phyloP scores from a whole-genome alignment of 805 yeast species.

The Blastobotrys americana region DNA sequence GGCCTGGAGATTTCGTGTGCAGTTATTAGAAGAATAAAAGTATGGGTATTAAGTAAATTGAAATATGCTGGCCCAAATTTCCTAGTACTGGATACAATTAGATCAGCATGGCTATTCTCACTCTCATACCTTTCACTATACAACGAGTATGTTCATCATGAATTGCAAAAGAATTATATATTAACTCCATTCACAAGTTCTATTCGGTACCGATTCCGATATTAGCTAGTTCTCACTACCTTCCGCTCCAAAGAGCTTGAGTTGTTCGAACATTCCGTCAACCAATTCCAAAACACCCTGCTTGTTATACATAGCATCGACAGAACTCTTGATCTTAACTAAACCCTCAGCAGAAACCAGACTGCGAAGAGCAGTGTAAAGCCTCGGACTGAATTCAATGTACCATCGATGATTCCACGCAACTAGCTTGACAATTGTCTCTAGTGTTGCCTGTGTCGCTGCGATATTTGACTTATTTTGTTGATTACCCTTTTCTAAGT shows the following conservation, averaged over 20 bases:
- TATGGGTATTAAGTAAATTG: no score
- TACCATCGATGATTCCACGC: constrained; percentile 99
- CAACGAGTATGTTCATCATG: no score
- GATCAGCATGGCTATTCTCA: no score
- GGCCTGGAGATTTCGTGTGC: no score
- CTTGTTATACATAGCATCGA: constrained; percentile 30
- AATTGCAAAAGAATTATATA: no score
- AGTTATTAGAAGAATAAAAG: no score
- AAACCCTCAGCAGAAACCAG: constrained; percentile 72
- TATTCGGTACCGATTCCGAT: no score
- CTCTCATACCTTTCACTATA: no score
- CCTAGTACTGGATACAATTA: no score
- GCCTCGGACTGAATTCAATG: constrained; percentile 71
- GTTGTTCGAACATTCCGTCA: constrained; percentile 19
- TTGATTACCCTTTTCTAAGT: constrained; percentile 34
- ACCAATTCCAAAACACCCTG: constrained; percentile 27
- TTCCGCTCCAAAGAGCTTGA: constrained; percentile 16
- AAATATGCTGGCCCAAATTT: no score
- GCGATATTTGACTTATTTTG: constrained; percentile 21
- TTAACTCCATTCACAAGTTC: no score
- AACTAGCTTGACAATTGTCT: constrained; percentile 63
- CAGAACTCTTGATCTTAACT: constrained; percentile 51
- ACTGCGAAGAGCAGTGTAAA: constrained; percentile 49
- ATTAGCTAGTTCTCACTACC: constrained; percentile 7
- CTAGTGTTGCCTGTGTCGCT: constrained; percentile 40